Base-by-base conservation (phyloP, 2,329 filamentous ascomycete species). In the Penicillium janthinellum region DNA sequence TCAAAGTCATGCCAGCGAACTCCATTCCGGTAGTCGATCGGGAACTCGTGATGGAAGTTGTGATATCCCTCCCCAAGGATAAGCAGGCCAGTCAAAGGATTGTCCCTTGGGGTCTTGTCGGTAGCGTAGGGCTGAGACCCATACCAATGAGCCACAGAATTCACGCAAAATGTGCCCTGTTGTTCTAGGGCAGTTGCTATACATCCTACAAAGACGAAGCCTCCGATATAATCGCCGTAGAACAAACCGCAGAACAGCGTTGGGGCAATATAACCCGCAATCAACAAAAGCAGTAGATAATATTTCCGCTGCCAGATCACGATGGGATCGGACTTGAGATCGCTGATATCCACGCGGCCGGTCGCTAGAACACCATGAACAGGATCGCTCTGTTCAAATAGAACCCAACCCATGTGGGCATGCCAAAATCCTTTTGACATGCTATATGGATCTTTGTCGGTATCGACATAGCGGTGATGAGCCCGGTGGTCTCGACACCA, bases 11-110 rank as follows among this genome's bases (percentile, higher is more conserved):
- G 89, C 90, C 90, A 94, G 77, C 90, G 82, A 69, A 93, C 92
- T 57, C 90, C 90, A 75, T 94, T 94, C 74, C 91, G 90, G 84
- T 94, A 95, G 76, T 95, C 91, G 6, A 89, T 92, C 41, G 91
- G 91, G 78, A 94, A 95, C 78, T 94, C 90, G 82, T 95, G 91
- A 79, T 95, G 91, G 83, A 94, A 94, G 83, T 94, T 94, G 84
- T 95, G 91, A 80, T 94, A 94, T 34, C 91, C 91, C 78, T 92
- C 91, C 45, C 91, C 91, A 22, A 95, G 87, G 37, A 90, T 94
- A 65, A 92, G 85, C 28, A 94, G 79, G 44, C 90, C 90, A 35
- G 91, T 93, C 77, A 94, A 85, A 73, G 92, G 84, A 77, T 93
- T 90, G 70, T 95, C 90, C 72, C 91, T 87, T 61, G 91, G 90